Conservation (phyloP, 2,329 filamentous ascomycete species). For the Cladosporium sp. region DNA sequence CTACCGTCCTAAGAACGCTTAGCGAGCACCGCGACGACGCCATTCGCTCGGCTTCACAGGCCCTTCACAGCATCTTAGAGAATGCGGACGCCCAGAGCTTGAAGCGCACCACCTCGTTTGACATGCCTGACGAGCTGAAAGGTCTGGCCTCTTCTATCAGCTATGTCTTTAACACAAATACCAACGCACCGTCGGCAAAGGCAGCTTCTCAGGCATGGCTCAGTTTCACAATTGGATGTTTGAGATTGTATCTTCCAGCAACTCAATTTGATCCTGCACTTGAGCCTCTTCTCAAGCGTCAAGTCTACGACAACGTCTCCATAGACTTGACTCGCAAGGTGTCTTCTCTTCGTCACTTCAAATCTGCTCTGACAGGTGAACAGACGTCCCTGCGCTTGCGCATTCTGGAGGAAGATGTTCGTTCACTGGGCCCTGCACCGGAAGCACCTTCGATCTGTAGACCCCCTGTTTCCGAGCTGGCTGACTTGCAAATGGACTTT, state of each 20-base stretch:
- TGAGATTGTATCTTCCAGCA: slow-evolving; percentile 81
- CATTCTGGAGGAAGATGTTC: slow-evolving; percentile 59
- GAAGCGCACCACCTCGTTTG: background rate
- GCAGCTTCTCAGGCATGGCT: slow-evolving; percentile 62
- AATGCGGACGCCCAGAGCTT: background rate
- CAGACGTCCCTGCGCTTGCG: slow-evolving; percentile 62
- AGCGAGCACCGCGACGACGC: background rate
- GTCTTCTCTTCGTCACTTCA: slow-evolving; percentile 60
- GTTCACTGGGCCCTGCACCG: slow-evolving; percentile 62
- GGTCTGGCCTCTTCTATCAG: background rate
- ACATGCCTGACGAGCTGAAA: background rate
- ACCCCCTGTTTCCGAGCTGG: slow-evolving; percentile 63
- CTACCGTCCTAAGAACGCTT: background rate
- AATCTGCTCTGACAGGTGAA: slow-evolving; percentile 64
- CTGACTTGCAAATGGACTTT: slow-evolving; percentile 77
- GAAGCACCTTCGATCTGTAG: slow-evolving; percentile 66
- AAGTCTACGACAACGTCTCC: slow-evolving; percentile 55
- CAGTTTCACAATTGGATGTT: slow-evolving; percentile 66
- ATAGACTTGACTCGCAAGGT: slow-evolving; percentile 54
- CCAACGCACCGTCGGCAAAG: background rate
- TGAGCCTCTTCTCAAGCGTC: slow-evolving; percentile 58
- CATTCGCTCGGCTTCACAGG: background rate
- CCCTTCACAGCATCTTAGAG: background rate
- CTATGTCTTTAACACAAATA: background rate
- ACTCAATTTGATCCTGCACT: slow-evolving; percentile 77